These are phyloP conservation scores for Lactarius hatsudake DNA, from an alignment of 768 basidiomycete genomes.

Conservation along the genomic window DNA sequence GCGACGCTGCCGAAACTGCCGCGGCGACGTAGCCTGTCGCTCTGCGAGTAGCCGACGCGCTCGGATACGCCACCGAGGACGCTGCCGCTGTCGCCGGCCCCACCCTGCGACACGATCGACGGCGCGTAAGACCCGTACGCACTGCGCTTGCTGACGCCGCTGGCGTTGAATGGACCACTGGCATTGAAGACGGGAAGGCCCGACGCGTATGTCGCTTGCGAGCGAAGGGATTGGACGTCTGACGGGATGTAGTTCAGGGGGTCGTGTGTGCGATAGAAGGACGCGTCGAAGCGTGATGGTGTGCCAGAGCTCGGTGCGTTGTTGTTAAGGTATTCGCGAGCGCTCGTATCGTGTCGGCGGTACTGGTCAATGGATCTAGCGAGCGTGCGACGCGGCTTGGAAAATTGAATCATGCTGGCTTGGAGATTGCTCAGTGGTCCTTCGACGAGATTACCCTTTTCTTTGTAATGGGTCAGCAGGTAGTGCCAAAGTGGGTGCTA, in stretches of 20 bases:
- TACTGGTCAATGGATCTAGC: slow-evolving; percentile 90
- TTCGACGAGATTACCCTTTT: slow-evolving; percentile 89
- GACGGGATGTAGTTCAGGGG: slow-evolving; percentile 91
- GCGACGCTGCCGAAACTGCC: slow-evolving; percentile 74
- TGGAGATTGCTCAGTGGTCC: slow-evolving; percentile 96
- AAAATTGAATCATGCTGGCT: slow-evolving; percentile 99
- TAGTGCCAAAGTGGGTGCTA: slow-evolving; percentile 99
- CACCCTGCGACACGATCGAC: slow-evolving; percentile 92
- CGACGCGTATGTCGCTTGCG: slow-evolving; percentile 94
- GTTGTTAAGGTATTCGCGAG: slow-evolving; percentile 65
- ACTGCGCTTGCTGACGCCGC: slow-evolving; percentile 56
- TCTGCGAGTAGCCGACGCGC: slow-evolving; percentile 84
- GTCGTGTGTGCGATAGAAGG: slow-evolving; percentile 95
- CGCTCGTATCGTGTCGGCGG: slow-evolving; percentile 89
- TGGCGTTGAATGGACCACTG: slow-evolving; percentile 67
- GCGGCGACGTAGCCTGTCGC: slow-evolving; percentile 78
- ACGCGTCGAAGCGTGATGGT: slow-evolving; percentile 91
- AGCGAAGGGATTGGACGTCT: slow-evolving; percentile 92
- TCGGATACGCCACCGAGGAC: slow-evolving; percentile 39
- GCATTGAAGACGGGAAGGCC: slow-evolving; percentile 81
- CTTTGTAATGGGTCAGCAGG: slow-evolving; percentile 97
- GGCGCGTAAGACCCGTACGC: slow-evolving; percentile 86
- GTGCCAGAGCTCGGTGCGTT: slow-evolving; percentile 62
- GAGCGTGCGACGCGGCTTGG: slow-evolving; percentile 89
- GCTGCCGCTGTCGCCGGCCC: slow-evolving; percentile 54